Evolutionary conservation across 2,329 filamentous ascomycete species (phyloP), one percentile per base, ranked within the genome.

Genomic region (Penicillium digitatum): DNA sequence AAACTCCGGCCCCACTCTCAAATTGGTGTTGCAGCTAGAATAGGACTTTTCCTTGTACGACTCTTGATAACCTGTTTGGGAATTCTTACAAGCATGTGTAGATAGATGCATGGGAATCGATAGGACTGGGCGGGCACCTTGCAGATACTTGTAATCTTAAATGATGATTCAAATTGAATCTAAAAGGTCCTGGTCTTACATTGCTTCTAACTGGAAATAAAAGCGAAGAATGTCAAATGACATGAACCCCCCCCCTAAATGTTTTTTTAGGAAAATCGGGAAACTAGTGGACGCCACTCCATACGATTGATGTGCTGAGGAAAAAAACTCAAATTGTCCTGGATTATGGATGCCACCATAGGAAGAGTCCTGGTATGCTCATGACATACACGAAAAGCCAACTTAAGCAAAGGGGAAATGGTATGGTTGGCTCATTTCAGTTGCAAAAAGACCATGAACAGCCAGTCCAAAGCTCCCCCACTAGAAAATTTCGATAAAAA

Each of bases 281-380:
- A 62, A 62, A 56, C 59, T 59, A 61, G 48, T 60, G 48, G 52
- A 65, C 61, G 61, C 62, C 59, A 59, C 56, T 57, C 61, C 59
- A 62, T 65, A 68, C 57, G 65, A 59, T 69, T 69, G 66, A 69
- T 60, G 58, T 62, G 63, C 60, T 54, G 46, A 48, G 52, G 58
- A 50, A 55, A 26, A 34, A 56, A 48, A 18, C n/a, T n/a, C 26
- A 46, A 54, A 58, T n/a, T 38, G 37, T 29, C 20, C 27, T 46
- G 11, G n/a, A 26, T 43, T 24, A 40, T 40, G 26, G 39, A 44
- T 22, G 10, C 32, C 12, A 39, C 42, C 48, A 37, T 49, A 20
- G 10, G 40, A 32, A 29, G 20, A 16, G 11, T 35, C 27, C 26
- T 29, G 12, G 22, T 22, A 40, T 48, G 48, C 22, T 18, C 35